Evolutionary conservation across 192 early-diverging fungal genomes (phyloP).

Genomic region (Coemansia sp.): DNA sequence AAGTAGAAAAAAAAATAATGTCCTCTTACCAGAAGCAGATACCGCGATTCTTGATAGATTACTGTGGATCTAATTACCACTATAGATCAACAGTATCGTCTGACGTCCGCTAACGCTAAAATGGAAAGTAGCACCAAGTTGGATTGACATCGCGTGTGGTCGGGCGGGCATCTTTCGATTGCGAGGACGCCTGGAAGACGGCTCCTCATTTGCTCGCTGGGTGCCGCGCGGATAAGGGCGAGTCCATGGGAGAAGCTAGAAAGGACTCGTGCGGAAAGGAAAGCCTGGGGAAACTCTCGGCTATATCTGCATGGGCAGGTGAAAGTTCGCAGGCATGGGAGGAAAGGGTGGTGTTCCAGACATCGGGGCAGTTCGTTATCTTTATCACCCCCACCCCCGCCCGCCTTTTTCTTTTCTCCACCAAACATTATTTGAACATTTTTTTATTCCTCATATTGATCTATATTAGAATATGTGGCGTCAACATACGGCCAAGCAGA

Average conservation of each 20-base stretch:
- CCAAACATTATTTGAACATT: not conserved
- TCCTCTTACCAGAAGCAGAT: not conserved
- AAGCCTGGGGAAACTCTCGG: not conserved
- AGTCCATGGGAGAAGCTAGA: not conserved
- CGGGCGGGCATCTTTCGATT: not conserved
- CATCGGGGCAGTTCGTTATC: not conserved
- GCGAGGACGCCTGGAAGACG: not conserved
- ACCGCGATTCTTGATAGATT: not conserved
- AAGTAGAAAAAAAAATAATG: not conserved
- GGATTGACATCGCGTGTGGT: not conserved
- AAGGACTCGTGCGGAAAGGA: not conserved
- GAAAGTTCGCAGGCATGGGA: not conserved
- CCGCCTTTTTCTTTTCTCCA: not conserved
- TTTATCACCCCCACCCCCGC: not conserved
- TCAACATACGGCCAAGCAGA: slow-evolving; percentile 29
- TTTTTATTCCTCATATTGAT: not conserved
- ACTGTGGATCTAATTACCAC: not conserved
- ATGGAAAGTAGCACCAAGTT: not conserved
- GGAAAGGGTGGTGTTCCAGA: not conserved
- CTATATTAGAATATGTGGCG: slow-evolving; percentile 34
- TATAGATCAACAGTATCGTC: not conserved
- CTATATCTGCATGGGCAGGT: not conserved
- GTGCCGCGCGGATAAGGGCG: not conserved
- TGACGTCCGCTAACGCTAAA: not conserved
- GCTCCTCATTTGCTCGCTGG: not conserved